These are phyloP conservation scores for Aspergillus eucalypticola DNA, from an alignment of 2,329 filamentous ascomycete species.

Conservation along the genomic window DNA sequence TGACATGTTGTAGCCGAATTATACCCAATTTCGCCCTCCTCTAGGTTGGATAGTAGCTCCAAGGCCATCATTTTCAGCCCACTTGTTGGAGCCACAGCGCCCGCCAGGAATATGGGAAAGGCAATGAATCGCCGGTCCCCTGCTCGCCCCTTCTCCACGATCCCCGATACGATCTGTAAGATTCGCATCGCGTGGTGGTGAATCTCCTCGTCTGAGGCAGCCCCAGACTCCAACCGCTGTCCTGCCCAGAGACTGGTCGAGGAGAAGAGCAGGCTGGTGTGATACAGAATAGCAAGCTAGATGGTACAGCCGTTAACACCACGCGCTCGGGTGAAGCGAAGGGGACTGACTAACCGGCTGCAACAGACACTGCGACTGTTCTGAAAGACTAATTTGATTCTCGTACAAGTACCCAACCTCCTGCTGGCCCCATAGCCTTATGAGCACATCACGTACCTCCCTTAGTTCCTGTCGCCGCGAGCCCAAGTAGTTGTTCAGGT, in stretches of 20 bases:
- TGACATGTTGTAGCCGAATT: constrained; percentile 49
- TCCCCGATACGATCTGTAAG: constrained; percentile 43
- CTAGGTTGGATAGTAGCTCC: constrained; percentile 51
- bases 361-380: constrained; percentile 39
- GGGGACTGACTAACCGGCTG: constrained; percentile 43
- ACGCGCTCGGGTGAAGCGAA: background rate
- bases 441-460: constrained; percentile 40
- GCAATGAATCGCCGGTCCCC: constrained; percentile 50
- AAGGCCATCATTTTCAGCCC: constrained; percentile 50
- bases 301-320: constrained; percentile 11
- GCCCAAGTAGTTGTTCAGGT: constrained; percentile 25
- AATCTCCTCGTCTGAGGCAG: constrained; percentile 45
- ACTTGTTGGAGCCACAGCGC: constrained; percentile 43
- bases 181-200: constrained; percentile 48
- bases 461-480: constrained; percentile 35
- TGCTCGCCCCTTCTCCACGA: constrained; percentile 41
- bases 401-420: constrained; percentile 38
- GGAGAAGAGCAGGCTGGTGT: constrained; percentile 54
- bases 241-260: constrained; percentile 55
- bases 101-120: constrained; percentile 58
- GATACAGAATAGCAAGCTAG: constrained; percentile 47
- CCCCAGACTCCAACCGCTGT: constrained; percentile 46
- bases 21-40: constrained; percentile 50
- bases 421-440: constrained; percentile 41
- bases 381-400: constrained; percentile 39